Evolutionary conservation across 306 rosid species (phyloP).

Genomic region (Vachellia pachyceras): DNA sequence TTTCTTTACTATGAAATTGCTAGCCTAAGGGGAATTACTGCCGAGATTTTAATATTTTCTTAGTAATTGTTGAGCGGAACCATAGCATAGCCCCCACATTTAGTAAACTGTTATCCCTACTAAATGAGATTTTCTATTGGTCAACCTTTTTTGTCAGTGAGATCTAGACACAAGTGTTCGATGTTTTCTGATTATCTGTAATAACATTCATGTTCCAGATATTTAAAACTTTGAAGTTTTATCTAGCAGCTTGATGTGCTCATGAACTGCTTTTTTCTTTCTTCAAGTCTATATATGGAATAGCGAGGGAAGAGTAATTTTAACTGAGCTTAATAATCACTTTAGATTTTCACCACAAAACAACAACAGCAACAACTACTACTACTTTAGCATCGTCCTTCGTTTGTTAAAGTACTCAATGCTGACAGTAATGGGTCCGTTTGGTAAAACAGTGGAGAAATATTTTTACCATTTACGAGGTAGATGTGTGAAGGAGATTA

Average conservation of each 20-base stretch:
- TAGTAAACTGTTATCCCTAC: not conserved
- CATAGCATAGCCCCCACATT: too few relatives aligned
- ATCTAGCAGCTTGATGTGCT: not conserved
- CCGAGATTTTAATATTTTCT: not conserved
- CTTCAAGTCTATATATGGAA: constrained; percentile 5
- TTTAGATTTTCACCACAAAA: not conserved
- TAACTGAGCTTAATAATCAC: not conserved
- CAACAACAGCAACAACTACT: not conserved
- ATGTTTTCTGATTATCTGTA: constrained; percentile 5
- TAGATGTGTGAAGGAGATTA: too few relatives aligned
- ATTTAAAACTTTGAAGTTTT: not conserved
- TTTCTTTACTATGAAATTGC: not conserved
- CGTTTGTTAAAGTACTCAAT: constrained; percentile 2
- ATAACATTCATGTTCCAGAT: constrained; percentile 11
- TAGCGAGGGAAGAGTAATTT: constrained; percentile 8
- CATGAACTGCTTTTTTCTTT: constrained; percentile 3
- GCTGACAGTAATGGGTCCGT: too few relatives aligned
- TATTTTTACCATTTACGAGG: too few relatives aligned
- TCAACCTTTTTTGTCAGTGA: constrained; percentile 7
- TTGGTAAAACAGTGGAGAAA: too few relatives aligned
- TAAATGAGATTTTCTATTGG: not conserved
- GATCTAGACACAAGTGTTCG: not conserved
- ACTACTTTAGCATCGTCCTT: not conserved
- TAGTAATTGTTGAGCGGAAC: too few relatives aligned
- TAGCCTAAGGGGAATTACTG: not conserved